Evolutionary conservation across 2,329 filamentous ascomycete genomes (phyloP).

Genomic region (Akanthomyces lecanii): DNA sequence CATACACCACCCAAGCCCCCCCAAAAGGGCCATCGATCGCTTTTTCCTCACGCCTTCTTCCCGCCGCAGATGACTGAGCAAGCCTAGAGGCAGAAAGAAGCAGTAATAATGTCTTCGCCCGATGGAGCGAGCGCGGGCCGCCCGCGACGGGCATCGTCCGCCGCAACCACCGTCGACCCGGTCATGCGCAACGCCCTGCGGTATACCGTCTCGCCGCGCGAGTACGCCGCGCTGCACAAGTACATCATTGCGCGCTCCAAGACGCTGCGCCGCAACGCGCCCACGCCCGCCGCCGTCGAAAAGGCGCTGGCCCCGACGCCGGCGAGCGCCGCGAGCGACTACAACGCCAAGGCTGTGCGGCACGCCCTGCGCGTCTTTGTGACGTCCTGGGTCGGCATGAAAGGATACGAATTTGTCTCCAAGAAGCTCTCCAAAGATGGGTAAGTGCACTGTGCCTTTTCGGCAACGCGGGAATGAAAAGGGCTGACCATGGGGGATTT

Average conservation of each 20-base stretch:
- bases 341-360: constrained; percentile 65
- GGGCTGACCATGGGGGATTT: neutral
- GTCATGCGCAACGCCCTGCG: constrained; percentile 80
- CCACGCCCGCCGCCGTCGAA: constrained; percentile 52
- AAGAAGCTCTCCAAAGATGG: constrained; percentile 44
- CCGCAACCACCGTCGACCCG: constrained; percentile 50
- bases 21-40: neutral
- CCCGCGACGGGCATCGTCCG: constrained; percentile 9
- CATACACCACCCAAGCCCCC: neutral
- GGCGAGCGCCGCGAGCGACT: constrained; percentile 44
- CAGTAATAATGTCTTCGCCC: constrained; percentile 5
- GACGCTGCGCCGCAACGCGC: constrained; percentile 50
- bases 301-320: constrained; percentile 32
- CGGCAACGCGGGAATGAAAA: neutral
- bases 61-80: neutral
- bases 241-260: constrained; percentile 73
- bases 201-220: constrained; percentile 78
- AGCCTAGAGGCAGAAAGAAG: neutral
- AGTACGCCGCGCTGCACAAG: constrained; percentile 81
- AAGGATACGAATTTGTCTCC: constrained; percentile 54
- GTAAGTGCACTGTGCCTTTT: constrained; percentile 32
- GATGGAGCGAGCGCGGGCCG: constrained; percentile 3
- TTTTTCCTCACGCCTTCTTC: neutral
- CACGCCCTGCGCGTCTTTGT: constrained; percentile 69
- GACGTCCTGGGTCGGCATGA: constrained; percentile 58